Evolutionary conservation across 164 flowering plant species (phyloP).

Genomic region (Warburgia ugandensis): DNA sequence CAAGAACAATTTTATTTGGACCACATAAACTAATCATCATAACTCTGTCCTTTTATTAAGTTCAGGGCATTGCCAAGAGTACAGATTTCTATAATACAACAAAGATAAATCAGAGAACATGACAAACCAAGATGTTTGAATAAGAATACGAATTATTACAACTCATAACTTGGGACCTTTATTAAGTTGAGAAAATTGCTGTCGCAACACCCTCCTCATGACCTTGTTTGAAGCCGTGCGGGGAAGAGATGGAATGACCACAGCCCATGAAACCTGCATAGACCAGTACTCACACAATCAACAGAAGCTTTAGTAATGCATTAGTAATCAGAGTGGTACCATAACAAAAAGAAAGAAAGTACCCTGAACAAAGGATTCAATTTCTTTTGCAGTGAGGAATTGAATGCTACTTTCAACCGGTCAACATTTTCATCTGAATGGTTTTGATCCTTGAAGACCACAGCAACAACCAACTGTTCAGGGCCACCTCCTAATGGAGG

Average conservation of each 20-base stretch:
- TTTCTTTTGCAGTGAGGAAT: constrained; percentile 66
- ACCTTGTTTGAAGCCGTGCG: constrained; percentile 94
- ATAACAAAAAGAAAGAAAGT: constrained; percentile 5
- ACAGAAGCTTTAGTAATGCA: neutral
- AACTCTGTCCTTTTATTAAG: too few relatives aligned
- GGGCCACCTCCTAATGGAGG: constrained; percentile 90
- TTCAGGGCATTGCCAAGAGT: too few relatives aligned
- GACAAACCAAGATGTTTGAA: neutral
- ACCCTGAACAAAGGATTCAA: constrained; percentile 92
- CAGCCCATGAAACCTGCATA: constrained; percentile 52
- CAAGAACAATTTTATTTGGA: too few relatives aligned
- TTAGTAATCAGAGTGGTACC: neutral
- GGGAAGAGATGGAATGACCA: constrained; percentile 59
- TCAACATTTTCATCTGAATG: constrained; percentile 24
- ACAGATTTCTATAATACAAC: too few relatives aligned
- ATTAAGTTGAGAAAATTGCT: constrained; percentile 43
- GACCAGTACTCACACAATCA: neutral
- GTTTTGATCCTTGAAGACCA: constrained; percentile 58
- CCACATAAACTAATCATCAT: too few relatives aligned
- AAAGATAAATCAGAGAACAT: too few relatives aligned
- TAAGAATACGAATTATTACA: neutral
- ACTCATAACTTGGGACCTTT: constrained; percentile 43
- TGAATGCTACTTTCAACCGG: constrained; percentile 47
- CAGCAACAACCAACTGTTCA: constrained; percentile 67
- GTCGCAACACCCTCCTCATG: constrained; percentile 85